Percentiles rank a stretch among this genome's conserved stretches.
Conservation (phyloP, 148 eudicot species). For the Chenopodium album region DNA sequence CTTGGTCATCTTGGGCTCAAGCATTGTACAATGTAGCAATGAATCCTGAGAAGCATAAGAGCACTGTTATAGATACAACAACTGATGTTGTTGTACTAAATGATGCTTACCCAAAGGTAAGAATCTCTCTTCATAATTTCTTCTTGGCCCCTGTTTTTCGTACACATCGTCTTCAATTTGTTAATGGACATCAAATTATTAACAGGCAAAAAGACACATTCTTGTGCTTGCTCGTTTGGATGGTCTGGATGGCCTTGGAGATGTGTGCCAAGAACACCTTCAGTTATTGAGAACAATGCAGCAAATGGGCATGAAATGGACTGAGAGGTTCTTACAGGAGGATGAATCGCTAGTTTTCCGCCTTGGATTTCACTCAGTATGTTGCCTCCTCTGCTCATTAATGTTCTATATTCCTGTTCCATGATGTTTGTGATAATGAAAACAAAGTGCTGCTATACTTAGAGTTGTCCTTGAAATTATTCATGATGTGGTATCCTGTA, state of each 20-base stretch:
- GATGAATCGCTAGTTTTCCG: constrained; percentile 65
- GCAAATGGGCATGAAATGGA: constrained; percentile 62
- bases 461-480: background rate
- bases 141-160: background rate
- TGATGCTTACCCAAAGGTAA: constrained; percentile 87
- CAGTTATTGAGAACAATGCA: constrained; percentile 65
- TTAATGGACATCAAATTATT: constrained; percentile 1
- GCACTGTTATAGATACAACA: constrained; percentile 50
- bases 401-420: background rate
- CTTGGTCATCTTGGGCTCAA: constrained; percentile 84
- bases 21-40: constrained; percentile 65
- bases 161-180: background rate
- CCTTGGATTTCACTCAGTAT: constrained; percentile 88
- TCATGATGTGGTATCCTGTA: background rate
- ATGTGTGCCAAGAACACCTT: constrained; percentile 64
- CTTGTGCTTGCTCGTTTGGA: constrained; percentile 67
- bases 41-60: constrained; percentile 63
- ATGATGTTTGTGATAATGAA: background rate
- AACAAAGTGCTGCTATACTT: background rate
- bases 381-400: constrained; percentile 17
- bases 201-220: constrained; percentile 72
- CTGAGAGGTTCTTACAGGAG: constrained; percentile 50
- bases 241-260: constrained; percentile 67
- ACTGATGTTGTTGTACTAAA: constrained; percentile 66
- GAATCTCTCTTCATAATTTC: constrained; percentile 4